Evolutionary conservation across 345 rosid genomes (phyloP).

Genomic region (Eucalyptus lansdowneana): DNA sequence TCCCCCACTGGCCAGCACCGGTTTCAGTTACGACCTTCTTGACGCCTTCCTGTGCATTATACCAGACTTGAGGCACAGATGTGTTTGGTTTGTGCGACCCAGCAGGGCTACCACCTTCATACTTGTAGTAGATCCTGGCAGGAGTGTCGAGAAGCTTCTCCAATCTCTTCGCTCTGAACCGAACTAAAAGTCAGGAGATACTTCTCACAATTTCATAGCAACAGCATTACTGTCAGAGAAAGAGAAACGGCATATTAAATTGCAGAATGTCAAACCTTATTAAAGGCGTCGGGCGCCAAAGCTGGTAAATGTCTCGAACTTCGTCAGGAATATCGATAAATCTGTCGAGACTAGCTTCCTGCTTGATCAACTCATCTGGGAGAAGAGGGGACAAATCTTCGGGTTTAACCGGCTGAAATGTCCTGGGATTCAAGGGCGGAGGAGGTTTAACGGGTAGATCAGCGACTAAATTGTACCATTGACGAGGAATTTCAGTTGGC

Average conservation of each 20-base stretch:
- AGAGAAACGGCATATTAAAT: background rate
- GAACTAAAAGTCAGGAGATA: background rate
- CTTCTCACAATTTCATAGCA: background rate
- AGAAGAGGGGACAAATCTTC: conserved; percentile 76
- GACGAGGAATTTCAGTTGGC: conserved; percentile 36
- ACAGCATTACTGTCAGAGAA: background rate
- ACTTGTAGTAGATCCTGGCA: conserved; percentile 87
- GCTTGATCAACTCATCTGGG: conserved; percentile 73
- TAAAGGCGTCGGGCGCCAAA: conserved; percentile 95
- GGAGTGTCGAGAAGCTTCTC: conserved; percentile 87
- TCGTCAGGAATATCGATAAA: conserved; percentile 82
- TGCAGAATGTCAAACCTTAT: conserved; percentile 39
- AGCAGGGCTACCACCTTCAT: conserved; percentile 94
- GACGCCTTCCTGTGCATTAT: conserved; percentile 64
- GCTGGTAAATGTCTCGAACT: conserved; percentile 65
- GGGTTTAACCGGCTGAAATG: conserved; percentile 57
- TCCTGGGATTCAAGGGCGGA: conserved; percentile 68
- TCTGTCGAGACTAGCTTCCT: conserved; percentile 59
- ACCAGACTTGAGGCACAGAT: conserved; percentile 82
- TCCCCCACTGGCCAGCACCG: conserved; percentile 99
- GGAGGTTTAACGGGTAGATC: conserved; percentile 84
- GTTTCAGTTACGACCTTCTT: conserved; percentile 88
- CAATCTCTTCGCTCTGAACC: conserved; percentile 79
- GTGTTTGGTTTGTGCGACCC: conserved; percentile 94
- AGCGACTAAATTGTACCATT: conserved; percentile 69